Conservation (phyloP, 331 rosid species). For the Quercus phellos region DNA sequence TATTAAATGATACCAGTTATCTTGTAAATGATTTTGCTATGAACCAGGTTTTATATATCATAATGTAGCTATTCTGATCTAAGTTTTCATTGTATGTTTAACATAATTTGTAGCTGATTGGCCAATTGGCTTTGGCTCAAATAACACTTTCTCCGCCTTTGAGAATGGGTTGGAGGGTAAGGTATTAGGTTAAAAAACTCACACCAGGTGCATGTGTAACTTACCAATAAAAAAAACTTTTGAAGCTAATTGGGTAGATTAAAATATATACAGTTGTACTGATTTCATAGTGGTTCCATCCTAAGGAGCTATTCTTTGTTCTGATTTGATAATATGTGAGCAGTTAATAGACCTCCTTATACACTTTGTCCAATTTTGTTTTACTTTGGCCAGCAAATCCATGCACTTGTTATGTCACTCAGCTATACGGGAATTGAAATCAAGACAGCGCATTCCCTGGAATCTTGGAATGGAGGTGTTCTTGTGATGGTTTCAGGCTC, state of each 20-base stretch:
- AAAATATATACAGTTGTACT: not conserved
- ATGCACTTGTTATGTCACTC: slow-evolving; percentile 78
- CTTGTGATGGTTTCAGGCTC: slow-evolving; percentile 92
- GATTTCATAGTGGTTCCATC: not conserved
- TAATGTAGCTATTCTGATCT: not conserved
- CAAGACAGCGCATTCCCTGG: slow-evolving; percentile 74
- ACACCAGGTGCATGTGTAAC: no score
- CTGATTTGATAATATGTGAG: slow-evolving; percentile 13
- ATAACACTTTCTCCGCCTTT: no score
- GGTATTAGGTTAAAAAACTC: no score
- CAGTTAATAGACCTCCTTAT: slow-evolving; percentile 14
- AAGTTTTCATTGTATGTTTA: not conserved
- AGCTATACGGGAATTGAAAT: slow-evolving; percentile 77
- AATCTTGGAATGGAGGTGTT: slow-evolving; percentile 95
- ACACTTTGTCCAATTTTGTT: not conserved
- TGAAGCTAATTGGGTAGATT: not conserved
- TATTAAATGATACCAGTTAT: not conserved
- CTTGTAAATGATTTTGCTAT: not conserved
- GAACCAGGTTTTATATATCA: not conserved
- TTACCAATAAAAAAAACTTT: not conserved
- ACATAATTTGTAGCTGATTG: not conserved
- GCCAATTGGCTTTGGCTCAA: no score
- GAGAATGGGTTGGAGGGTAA: no score
- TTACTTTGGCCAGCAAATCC: slow-evolving; percentile 73
- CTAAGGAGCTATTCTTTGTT: not conserved